Evolutionary conservation across 768 basidiomycete species (phyloP).

Genomic region (Russula earlei): DNA sequence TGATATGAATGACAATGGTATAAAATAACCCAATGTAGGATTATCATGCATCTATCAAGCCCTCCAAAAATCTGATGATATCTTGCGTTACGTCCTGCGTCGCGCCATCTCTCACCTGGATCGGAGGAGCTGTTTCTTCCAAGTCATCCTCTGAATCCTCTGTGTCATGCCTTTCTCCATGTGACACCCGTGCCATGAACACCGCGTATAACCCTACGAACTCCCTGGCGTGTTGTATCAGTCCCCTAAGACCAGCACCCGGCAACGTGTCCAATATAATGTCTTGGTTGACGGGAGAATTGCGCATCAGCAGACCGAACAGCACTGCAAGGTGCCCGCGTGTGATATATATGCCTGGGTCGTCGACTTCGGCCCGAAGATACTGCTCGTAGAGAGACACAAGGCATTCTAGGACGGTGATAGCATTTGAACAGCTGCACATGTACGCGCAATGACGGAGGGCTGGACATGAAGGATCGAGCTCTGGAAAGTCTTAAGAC

Average conservation of each 20-base stretch:
- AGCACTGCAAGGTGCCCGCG: constrained; percentile 69
- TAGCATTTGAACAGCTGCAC: constrained; percentile 44
- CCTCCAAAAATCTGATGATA: constrained; percentile 48
- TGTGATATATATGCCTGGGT: constrained; percentile 37
- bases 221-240: constrained; percentile 32
- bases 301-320: constrained; percentile 43
- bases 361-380: constrained; percentile 23
- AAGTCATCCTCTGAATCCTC: constrained; percentile 14
- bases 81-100: constrained; percentile 28
- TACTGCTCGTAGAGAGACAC: constrained; percentile 39
- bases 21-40: constrained; percentile 2
- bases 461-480: constrained; percentile 44
- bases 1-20: not conserved
- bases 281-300: constrained; percentile 27
- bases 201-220: constrained; percentile 36
- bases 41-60: constrained; percentile 22
- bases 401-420: constrained; percentile 43
- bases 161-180: constrained; percentile 10
- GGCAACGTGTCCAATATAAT: constrained; percentile 30
- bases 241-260: constrained; percentile 27
- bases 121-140: constrained; percentile 2
- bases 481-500: constrained; percentile 28
- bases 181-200: constrained; percentile 24
- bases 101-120: constrained; percentile 8
- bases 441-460: constrained; percentile 39